Percentiles rank a stretch among this genome's conserved stretches.
These are phyloP conservation scores for Russula ochroleuca DNA, from an alignment of 768 basidiomycete genomes.

Conservation along the genomic window DNA sequence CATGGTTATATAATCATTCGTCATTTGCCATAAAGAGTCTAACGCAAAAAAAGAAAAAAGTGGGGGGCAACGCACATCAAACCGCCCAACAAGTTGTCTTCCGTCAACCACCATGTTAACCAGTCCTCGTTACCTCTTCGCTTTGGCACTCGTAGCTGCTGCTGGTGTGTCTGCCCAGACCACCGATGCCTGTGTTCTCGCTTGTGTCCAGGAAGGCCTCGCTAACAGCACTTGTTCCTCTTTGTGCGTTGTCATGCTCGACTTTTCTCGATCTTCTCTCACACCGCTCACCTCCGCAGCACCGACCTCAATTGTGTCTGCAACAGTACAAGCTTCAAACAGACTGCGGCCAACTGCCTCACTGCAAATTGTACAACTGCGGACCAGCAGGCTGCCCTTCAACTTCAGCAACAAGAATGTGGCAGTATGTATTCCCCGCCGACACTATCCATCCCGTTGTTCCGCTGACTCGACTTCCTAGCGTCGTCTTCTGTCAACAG, in stretches of 20 bases:
- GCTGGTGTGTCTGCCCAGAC: conserved; percentile 14
- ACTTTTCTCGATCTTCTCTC: background rate
- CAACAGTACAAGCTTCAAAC: conserved; percentile 38
- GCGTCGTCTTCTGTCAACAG: background rate
- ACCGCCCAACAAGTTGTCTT: background rate
- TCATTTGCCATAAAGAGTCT: too few relatives aligned
- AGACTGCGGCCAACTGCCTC: conserved; percentile 36
- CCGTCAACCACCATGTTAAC: conserved; percentile 3
- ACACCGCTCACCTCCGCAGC: conserved; percentile 30
- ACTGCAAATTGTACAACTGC: too few relatives aligned
- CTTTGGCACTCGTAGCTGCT: background rate
- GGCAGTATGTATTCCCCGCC: conserved; percentile 22
- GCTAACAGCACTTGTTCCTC: conserved; percentile 1
- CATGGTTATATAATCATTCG: too few relatives aligned
- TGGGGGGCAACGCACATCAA: background rate
- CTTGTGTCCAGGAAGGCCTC: background rate
- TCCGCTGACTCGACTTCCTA: background rate
- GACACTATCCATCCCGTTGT: background rate
- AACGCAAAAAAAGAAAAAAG: background rate
- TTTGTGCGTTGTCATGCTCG: background rate
- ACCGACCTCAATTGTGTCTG: conserved; percentile 41
- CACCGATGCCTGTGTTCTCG: background rate
- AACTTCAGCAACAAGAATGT: conserved; percentile 37
- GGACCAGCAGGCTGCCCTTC: conserved; percentile 34
- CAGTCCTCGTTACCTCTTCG: conserved; percentile 1